Evolutionary conservation across 371 early-diverging fungal species (phyloP).

Genomic region (Haplosporangium sp.): DNA sequence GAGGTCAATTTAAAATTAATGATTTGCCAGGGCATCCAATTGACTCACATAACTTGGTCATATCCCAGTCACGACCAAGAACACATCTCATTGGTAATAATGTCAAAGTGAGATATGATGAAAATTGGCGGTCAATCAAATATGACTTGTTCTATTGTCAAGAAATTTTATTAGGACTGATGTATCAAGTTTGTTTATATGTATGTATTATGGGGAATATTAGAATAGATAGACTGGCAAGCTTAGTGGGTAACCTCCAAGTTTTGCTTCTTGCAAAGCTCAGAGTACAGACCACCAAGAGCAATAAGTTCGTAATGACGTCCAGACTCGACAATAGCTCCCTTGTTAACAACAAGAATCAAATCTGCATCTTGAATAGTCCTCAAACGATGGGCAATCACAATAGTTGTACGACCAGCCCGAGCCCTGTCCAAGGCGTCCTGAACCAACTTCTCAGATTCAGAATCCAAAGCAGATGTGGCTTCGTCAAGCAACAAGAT

Average conservation of each 20-base stretch:
- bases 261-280: slow-evolving; percentile 58
- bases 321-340: slow-evolving; percentile 84
- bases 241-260: slow-evolving; percentile 50
- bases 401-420: slow-evolving; percentile 74
- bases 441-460: slow-evolving; percentile 93
- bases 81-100: neutral
- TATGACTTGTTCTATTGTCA: no score
- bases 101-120: no score
- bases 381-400: slow-evolving; percentile 81
- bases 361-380: slow-evolving; percentile 83
- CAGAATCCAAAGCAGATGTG: slow-evolving; percentile 92
- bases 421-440: slow-evolving; percentile 83
- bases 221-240: neutral
- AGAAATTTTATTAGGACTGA: neutral
- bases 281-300: slow-evolving; percentile 55
- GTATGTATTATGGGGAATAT: neutral
- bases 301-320: slow-evolving; percentile 78
- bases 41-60: slow-evolving; percentile 5
- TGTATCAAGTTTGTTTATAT: neutral
- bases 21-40: neutral
- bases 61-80: neutral
- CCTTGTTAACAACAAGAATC: slow-evolving; percentile 81
- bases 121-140: no score
- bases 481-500: slow-evolving; percentile 97
- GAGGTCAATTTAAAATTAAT: neutral